Evolutionary conservation across 331 rosid genomes (phyloP), one percentile per base, ranked within the genome.

Genomic region (Malus hybrid): DNA sequence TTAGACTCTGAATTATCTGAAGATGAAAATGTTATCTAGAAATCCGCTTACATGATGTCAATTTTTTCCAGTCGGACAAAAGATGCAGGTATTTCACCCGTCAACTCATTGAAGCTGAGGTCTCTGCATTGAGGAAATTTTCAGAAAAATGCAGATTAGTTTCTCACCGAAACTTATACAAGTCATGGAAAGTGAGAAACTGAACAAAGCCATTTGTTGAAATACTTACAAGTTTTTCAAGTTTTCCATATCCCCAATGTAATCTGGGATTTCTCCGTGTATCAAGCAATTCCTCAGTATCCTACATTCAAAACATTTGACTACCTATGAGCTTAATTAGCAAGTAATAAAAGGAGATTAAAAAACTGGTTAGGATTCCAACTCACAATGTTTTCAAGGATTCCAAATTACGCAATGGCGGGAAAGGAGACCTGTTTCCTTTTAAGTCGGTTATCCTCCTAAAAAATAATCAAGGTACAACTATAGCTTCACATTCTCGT

Each of bases 391-490:
- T 87, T 86, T 71, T 94, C 86, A 94, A 65, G 69, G 87, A 87
- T 74, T 84, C 74, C 88, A 91, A 73, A 39, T 81, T 76, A 70
- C 78, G 85, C 80, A 94, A 79, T 70, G 83, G 83, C 0, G 97
- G 98, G 82, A 94, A 91, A 67, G 77, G 46, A 71, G 87, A 88
- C 64, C 79, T 67, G 79, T 70, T 65, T 33, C 90, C 90, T 88
- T 66, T 86, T 28, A 94, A 79, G 76, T 91, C 97, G 46, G 88
- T 80, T 88, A 94, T 90, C 88, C 98, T 91, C 98, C 98, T 94
- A 9, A 76, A 79, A 78, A 74, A 34, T 69, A 70, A 65, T 55
- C 78, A 33, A 16, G 14, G 56, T 78, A 62, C 66, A 69, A 52
- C 22, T 73, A 63, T 86, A 73, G 83, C 67, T 69, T 50, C 22